Percentiles rank a stretch among this genome's conserved stretches.
These are phyloP conservation scores for Scenedesmus sp. DNA, from an alignment of 163 green algal genomes.

Conservation along the genomic window DNA sequence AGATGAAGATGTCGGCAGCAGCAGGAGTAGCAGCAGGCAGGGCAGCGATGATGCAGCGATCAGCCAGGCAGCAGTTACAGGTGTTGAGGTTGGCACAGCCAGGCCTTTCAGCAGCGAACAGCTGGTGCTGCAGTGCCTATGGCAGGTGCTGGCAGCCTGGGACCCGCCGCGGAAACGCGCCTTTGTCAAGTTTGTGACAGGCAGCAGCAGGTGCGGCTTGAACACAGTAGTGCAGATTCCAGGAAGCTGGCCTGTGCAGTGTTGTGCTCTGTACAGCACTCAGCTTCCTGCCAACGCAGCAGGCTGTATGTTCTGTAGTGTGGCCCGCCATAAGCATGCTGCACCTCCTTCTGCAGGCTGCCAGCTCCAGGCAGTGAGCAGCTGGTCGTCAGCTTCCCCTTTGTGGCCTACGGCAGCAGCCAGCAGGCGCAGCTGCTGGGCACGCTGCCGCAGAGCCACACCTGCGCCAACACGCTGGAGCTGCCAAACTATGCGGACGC, in stretches of 20 bases:
- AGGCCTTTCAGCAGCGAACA: neutral
- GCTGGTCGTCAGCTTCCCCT: conserved; percentile 68
- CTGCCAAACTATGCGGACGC: conserved; percentile 80
- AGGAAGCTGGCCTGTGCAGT: neutral
- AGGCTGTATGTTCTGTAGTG: too few relatives aligned
- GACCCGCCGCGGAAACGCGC: conserved; percentile 38
- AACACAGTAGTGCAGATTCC: neutral
- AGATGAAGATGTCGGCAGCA: conserved; percentile 54
- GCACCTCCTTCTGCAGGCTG: conserved; percentile 50
- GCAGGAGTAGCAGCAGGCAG: neutral
- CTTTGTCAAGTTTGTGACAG: conserved; percentile 78
- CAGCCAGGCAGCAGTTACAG: neutral
- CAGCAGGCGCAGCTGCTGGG: conserved; percentile 59
- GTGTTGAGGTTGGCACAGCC: neutral
- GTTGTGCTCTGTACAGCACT: neutral
- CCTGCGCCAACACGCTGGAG: conserved; percentile 79
- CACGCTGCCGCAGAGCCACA: conserved; percentile 79
- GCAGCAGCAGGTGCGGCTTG: conserved; percentile 31
- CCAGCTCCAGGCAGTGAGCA: conserved; percentile 68
- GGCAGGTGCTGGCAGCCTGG: conserved; percentile 67
- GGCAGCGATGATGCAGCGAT: neutral
- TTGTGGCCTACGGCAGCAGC: conserved; percentile 64
- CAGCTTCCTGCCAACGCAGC: neutral
- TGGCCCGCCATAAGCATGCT: neutral
- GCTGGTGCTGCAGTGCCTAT: conserved; percentile 57